phyloP scores from a whole-genome alignment of 2,329 filamentous ascomycete species.

The Aspergillus bombycis region DNA sequence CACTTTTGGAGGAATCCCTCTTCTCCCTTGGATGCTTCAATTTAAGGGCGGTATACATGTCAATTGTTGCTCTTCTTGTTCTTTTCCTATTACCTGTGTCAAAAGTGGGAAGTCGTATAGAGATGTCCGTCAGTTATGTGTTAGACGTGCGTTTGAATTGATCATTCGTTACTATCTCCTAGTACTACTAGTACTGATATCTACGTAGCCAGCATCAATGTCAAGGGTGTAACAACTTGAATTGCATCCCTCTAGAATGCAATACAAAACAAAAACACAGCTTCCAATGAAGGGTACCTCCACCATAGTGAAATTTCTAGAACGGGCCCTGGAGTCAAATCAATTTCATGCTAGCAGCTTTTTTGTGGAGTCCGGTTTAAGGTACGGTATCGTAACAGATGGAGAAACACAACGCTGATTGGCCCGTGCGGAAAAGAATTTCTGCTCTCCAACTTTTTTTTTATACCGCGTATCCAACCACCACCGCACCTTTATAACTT shows the following conservation, averaged over 20 bases:
- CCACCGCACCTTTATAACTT: slow-evolving; percentile 2
- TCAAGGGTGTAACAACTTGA: background rate
- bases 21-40: slow-evolving; percentile 12
- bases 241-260: background rate
- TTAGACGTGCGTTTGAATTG: slow-evolving; percentile 3
- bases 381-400: background rate
- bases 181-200: background rate
- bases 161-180: background rate
- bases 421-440: slow-evolving; percentile 33
- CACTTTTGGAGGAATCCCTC: slow-evolving; percentile 16
- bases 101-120: slow-evolving; percentile 10
- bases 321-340: background rate
- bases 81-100: slow-evolving; percentile 1
- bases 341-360: background rate
- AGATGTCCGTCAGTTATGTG: slow-evolving; percentile 4
- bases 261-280: background rate
- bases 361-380: slow-evolving; percentile 5
- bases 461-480: slow-evolving; percentile 18
- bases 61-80: slow-evolving; percentile 1
- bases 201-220: background rate
- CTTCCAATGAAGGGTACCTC: background rate
- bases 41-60: background rate
- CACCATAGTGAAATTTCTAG: slow-evolving; percentile 4
- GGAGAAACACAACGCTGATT: slow-evolving; percentile 32
- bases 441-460: slow-evolving; percentile 31